phyloP scores from a whole-genome alignment of 2,329 filamentous ascomycete genomes.

The Cladophialophora bantiana region DNA sequence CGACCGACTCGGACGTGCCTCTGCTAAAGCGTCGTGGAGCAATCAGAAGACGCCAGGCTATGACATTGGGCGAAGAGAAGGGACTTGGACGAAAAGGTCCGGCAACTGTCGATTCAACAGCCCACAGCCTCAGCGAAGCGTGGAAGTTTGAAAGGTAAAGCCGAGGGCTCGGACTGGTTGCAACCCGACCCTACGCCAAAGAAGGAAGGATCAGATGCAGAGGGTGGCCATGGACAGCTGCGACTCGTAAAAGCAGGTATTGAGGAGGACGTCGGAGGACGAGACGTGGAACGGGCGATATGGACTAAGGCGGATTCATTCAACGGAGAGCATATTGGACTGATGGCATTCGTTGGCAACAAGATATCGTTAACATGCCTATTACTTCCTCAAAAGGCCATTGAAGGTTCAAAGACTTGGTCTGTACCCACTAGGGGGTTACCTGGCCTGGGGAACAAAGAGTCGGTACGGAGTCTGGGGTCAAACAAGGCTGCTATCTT shows the following conservation, averaged over 20 bases:
- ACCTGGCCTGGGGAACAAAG: too few species aligned
- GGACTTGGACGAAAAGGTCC: neutral
- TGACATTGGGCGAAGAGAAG: neutral
- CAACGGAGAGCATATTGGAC: neutral
- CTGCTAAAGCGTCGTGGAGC: conserved; percentile 7
- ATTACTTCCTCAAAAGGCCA: too few species aligned
- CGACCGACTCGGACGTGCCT: conserved; percentile 15
- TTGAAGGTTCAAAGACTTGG: too few species aligned
- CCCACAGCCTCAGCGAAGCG: neutral
- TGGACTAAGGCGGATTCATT: neutral
- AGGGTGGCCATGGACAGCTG: neutral
- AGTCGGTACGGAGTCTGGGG: neutral
- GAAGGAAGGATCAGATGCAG: neutral
- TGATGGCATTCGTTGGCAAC: too few species aligned
- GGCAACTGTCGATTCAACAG: neutral
- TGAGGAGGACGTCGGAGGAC: neutral
- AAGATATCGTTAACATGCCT: too few species aligned
- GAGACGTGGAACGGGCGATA: neutral
- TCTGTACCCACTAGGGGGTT: too few species aligned
- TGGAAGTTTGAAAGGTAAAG: neutral
- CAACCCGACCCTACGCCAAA: too few species aligned
- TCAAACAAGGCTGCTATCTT: neutral
- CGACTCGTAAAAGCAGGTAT: neutral
- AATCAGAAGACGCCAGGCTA: neutral
- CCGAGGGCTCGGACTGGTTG: too few species aligned